phyloP scores from a whole-genome alignment of 2,329 filamentous ascomycete species.

The Exophiala lecanii-corni region DNA sequence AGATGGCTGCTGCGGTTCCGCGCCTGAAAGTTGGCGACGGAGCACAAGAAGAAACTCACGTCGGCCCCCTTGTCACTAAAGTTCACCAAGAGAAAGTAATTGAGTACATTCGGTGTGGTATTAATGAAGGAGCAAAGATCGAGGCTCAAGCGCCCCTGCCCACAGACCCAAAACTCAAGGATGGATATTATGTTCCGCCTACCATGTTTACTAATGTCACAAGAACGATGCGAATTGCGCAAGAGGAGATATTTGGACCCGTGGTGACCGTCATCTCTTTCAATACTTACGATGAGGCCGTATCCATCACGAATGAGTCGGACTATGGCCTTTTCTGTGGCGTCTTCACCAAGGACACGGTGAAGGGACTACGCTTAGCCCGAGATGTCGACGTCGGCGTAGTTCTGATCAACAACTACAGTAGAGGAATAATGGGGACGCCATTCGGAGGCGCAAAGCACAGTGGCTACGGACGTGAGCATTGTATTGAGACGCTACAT shows the following conservation, averaged over 20 bases:
- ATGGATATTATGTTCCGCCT: conserved; percentile 60
- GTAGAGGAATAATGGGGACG: conserved; percentile 4
- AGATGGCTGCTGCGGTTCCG: conserved; percentile 3
- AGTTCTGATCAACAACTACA: conserved; percentile 58
- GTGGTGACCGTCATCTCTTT: conserved; percentile 37
- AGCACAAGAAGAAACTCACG: conserved; percentile 5
- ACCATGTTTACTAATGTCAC: conserved; percentile 57
- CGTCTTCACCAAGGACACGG: conserved; percentile 37
- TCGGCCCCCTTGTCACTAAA: conserved; percentile 16
- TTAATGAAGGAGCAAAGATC: conserved; percentile 50
- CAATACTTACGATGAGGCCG: conserved; percentile 34
- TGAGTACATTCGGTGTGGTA: conserved; percentile 36
- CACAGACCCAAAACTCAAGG: conserved; percentile 28
- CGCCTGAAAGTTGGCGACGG: conserved; percentile 10
- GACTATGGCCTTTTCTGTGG: conserved; percentile 39
- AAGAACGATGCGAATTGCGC: conserved; percentile 55
- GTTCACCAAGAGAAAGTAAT: conserved; percentile 15
- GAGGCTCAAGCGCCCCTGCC: conserved; percentile 24
- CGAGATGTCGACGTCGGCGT: conserved; percentile 52
- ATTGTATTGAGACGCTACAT: conserved; percentile 47
- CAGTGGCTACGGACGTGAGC: conserved; percentile 64
- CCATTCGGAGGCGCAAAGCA: conserved; percentile 75
- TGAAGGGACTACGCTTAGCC: conserved; percentile 48
- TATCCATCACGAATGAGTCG: conserved; percentile 36
- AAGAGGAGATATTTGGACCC: conserved; percentile 47